phyloP scores from a whole-genome alignment of 805 yeast species.

The Wickerhamomyces ciferrii region DNA sequence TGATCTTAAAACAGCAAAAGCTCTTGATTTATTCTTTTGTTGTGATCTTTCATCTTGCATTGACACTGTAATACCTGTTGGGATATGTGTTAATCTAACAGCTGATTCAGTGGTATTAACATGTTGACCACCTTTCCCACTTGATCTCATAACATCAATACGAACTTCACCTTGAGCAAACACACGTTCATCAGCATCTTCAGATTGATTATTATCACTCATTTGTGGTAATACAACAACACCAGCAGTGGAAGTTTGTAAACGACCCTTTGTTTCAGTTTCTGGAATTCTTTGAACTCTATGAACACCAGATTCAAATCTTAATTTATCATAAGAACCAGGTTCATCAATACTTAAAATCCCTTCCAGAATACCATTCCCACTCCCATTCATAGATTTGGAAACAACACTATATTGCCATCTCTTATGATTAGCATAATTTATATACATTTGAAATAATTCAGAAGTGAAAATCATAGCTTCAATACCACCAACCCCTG shows the following conservation, averaged over 20 bases:
- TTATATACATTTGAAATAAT: slow-evolving; percentile 73
- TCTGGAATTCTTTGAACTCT: slow-evolving; percentile 92
- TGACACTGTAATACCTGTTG: slow-evolving; percentile 82
- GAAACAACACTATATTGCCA: slow-evolving; percentile 70
- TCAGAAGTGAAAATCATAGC: slow-evolving; percentile 85
- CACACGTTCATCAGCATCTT: slow-evolving; percentile 54
- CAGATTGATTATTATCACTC: slow-evolving; percentile 43
- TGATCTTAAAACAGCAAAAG: slow-evolving; percentile 76
- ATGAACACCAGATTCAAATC: slow-evolving; percentile 93
- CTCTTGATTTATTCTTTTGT: slow-evolving; percentile 90
- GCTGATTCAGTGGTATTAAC: slow-evolving; percentile 98
- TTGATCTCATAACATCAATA: slow-evolving; percentile 94
- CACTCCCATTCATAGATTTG: slow-evolving; percentile 47
- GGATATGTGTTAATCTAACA: slow-evolving; percentile 85
- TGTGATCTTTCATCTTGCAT: slow-evolving; percentile 97
- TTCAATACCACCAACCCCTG: slow-evolving; percentile 96
- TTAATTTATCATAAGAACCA: slow-evolving; percentile 67
- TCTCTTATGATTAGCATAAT: slow-evolving; percentile 53
- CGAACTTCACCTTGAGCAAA: slow-evolving; percentile 86
- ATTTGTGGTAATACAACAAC: slow-evolving; percentile 88
- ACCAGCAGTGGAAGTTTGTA: slow-evolving; percentile 95
- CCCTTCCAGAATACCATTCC: slow-evolving; percentile 72
- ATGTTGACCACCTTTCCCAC: slow-evolving; percentile 98
- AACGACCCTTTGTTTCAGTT: slow-evolving; percentile 90
- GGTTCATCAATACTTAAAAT: slow-evolving; percentile 67